These are phyloP conservation scores for Umbilicus rupestris DNA, from an alignment of 164 flowering plant genomes.

Conservation along the genomic window DNA sequence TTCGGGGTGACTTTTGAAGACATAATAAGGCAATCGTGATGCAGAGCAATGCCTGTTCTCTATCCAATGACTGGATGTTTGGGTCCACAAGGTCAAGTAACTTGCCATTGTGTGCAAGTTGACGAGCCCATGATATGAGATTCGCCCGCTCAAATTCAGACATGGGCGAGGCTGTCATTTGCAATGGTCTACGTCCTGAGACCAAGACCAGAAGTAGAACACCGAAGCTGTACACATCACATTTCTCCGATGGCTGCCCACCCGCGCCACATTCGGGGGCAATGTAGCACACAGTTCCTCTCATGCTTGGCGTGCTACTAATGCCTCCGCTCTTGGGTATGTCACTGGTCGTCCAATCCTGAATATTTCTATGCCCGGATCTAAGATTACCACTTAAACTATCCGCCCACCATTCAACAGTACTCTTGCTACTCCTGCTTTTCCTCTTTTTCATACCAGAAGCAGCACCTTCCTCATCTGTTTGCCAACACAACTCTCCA, in stretches of 20 bases:
- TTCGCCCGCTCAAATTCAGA: conserved; percentile 90
- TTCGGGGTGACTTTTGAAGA: conserved; percentile 59
- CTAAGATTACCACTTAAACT: conserved; percentile 70
- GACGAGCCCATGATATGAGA: conserved; percentile 83
- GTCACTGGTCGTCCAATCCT: conserved; percentile 57
- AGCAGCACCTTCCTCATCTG: conserved; percentile 30
- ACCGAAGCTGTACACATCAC: conserved; percentile 90
- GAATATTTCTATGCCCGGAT: conserved; percentile 41
- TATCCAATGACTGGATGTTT: conserved; percentile 44
- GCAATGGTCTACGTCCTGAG: conserved; percentile 82
- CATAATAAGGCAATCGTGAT: conserved; percentile 80
- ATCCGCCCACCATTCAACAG: conserved; percentile 81
- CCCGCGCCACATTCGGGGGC: conserved; percentile 94
- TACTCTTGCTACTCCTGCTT: conserved; percentile 34
- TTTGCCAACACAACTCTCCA: conserved; percentile 64
- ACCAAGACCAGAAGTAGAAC: conserved; percentile 72
- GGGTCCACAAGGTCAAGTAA: conserved; percentile 77
- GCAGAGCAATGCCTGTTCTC: conserved; percentile 64
- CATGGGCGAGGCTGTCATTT: conserved; percentile 88
- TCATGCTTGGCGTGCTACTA: conserved; percentile 95
- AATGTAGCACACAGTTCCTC: conserved; percentile 93
- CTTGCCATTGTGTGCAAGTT: conserved; percentile 66
- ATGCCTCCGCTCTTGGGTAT: conserved; percentile 81
- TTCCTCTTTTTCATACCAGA: conserved; percentile 33
- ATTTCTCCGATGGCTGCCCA: conserved; percentile 63